Percentiles rank a stretch among this genome's conserved stretches.
phyloP scores from a whole-genome alignment of 257 asterid genomes.

The Solanum pinnatisectum region DNA sequence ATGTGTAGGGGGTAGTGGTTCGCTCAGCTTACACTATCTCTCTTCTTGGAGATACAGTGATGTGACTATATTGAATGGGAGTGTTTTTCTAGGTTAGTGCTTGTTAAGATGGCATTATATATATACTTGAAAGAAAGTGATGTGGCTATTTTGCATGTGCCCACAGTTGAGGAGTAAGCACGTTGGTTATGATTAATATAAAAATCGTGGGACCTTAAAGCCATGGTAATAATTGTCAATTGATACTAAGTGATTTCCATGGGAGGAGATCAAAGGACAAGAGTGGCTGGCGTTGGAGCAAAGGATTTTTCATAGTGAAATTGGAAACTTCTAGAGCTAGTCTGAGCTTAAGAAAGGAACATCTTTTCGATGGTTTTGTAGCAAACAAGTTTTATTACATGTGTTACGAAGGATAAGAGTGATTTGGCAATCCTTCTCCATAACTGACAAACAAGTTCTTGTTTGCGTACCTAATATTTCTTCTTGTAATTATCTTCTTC shows the following conservation, averaged over 20 bases:
- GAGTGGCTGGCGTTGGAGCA: neutral
- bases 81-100: neutral
- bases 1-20: neutral
- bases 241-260: neutral
- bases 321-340: neutral
- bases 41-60: neutral
- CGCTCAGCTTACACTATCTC: neutral
- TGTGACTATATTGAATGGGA: neutral
- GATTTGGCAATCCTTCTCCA: neutral
- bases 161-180: neutral
- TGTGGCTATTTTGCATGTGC: neutral
- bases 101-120: neutral
- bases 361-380: neutral
- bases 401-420: neutral
- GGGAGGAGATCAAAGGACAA: neutral
- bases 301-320: neutral
- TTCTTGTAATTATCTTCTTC: neutral
- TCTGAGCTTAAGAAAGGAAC: neutral
- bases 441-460: neutral
- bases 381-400: neutral
- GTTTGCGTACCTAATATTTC: neutral
- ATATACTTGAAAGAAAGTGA: no score
- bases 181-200: neutral
- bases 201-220: neutral
- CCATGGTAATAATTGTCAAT: neutral